Percentiles rank a stretch among this genome's conserved stretches.
Evolutionary conservation across 495 filamentous ascomycete species (phyloP).

Genomic region (Astrothelium subdiscretum): DNA sequence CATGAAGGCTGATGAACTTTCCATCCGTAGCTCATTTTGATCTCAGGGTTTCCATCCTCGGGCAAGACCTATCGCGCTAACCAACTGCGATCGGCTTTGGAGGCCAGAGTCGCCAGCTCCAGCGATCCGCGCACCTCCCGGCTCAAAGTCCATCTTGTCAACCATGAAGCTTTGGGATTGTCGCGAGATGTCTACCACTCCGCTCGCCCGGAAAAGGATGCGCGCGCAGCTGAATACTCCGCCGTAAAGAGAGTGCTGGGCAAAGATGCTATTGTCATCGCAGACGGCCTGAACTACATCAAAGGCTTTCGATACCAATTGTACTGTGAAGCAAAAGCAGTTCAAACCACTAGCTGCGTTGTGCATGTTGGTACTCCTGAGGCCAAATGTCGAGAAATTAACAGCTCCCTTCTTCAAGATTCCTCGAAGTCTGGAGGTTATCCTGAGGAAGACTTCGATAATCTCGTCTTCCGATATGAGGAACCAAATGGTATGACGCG

Average conservation of each 20-base stretch:
- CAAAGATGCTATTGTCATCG: conserved; percentile 72
- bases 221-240: conserved; percentile 72
- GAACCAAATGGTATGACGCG: conserved; percentile 90
- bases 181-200: conserved; percentile 52
- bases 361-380: conserved; percentile 69
- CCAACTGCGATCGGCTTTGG: conserved; percentile 62
- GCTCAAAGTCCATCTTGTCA: conserved; percentile 55
- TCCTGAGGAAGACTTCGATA: conserved; percentile 61
- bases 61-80: conserved; percentile 80
- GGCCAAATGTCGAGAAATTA: conserved; percentile 54
- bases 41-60: conserved; percentile 86
- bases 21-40: conserved; percentile 62
- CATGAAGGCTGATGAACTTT: background rate
- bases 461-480: conserved; percentile 89
- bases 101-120: conserved; percentile 37
- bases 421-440: conserved; percentile 25
- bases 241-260: conserved; percentile 74
- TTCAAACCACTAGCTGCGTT: conserved; percentile 70
- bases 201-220: conserved; percentile 74
- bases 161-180: conserved; percentile 53
- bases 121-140: conserved; percentile 39
- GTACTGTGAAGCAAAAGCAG: conserved; percentile 85
- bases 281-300: conserved; percentile 92
- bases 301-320: conserved; percentile 96
- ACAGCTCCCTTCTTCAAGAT: conserved; percentile 33